Base-by-base conservation (phyloP, 2,329 filamentous ascomycete species). In the Exophiala phaeomuriformis region DNA sequence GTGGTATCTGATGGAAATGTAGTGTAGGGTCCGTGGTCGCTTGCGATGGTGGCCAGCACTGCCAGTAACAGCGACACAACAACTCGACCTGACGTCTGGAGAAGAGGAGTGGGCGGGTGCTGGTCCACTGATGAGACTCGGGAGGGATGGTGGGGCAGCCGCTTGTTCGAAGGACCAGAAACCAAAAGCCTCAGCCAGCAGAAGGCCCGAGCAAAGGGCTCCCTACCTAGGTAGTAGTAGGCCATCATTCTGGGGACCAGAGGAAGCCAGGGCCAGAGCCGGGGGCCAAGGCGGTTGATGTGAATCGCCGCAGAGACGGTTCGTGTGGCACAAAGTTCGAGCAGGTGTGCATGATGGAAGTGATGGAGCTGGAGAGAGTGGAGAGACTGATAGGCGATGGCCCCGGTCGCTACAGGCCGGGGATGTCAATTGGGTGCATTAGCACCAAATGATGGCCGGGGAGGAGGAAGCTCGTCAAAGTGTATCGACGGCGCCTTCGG, bases 131-230 rank as follows among this genome's bases (percentile, higher is more conserved):
- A 47, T 41, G 32, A 45, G 50, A 41, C 29, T 44, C 51, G 51
- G 37, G 47, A 53, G 51, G 19, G 49, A 55, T 50, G 52, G 49
- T 58, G 52, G 56, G 56, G 50, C 47, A 49, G 39, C 31, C 42
- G 19, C 53, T 19, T 36, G 53, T 41, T 51, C 35, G 43, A 55
- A 50, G 31, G 36, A 31, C 33, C 47, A 19, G 19, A 19, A 19
- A 19, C 19, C 19, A 19, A 19, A 19, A 53, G 47, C 41, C 32
- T 8, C 32, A 48, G 56, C 52, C 52, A 49, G 39, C 5, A 40
- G 28, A 39, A 30, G 45, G 56, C 40, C 56, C 41, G 36, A 53
- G 56, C 52, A 44, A 28, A 47, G 37, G 33, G 45, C 35, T 19
- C 42, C 8, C 28, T 29, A 30, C 10, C 19, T n/a, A 19, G n/a